Base-by-base conservation (phyloP, 1,284 basidiomycete genomes). In the Bjerkandera adusta region DNA sequence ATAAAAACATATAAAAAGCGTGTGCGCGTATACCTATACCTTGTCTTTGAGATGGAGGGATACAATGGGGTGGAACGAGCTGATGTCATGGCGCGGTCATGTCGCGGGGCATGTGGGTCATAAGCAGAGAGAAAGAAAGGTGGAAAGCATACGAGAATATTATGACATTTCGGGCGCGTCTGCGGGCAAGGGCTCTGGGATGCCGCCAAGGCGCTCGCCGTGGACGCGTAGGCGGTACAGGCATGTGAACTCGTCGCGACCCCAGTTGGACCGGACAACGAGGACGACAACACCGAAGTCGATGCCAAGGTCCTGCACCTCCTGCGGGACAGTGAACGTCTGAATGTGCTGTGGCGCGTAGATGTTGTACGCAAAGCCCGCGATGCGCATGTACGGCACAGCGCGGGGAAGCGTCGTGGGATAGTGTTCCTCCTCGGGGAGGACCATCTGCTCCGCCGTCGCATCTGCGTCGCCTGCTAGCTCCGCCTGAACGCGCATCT, bases 171-270 rank as follows among this genome's bases (percentile, higher is more conserved):
- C 47, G n/a, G 49, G 48, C 15, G 45, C 45, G 20, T 57, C 60
- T 29, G 60, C 59, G n/a, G 58, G 55, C 33, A 58, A 53, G 7
- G 59, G 60, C n/a, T 52, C 30, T n/a, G 61, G 63, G 8, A 60
- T 50, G 45, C 59, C 56, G 11, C 56, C 58, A 8, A 64, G 50
- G 26, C 59, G 66, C 50, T 70, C 67, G 16, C 81, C 92, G 61
- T 83, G 87, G 26, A 89, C 85, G 25, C 88, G 76, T 67, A 98
- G 76, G 43, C 95, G 81, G 67, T 98, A 98, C 27, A 98, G 63
- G 66, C 95, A 98, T 0, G 95, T 97, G 61, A 80, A 89, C 52
- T 85, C 82, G 11, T 76, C 68, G 60, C 77, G 77, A 22, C 95
- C 96, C 83, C 92, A 96, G 62, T 98, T 98, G 60, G 75, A 87